Base-by-base conservation (phyloP, 371 early-diverging fungal species). In the Mortierella sp. region DNA sequence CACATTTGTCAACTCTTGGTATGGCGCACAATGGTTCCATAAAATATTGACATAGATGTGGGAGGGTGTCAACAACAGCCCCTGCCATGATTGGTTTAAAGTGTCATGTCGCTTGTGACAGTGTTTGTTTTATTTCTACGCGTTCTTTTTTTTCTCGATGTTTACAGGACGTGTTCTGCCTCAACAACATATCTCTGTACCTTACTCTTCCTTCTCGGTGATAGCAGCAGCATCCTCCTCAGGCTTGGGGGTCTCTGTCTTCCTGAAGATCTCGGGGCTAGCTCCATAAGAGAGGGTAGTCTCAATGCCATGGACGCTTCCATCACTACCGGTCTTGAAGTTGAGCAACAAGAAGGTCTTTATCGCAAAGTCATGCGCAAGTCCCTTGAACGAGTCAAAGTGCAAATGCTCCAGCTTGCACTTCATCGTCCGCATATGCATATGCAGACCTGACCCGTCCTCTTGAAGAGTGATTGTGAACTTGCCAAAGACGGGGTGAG, bases 391-490 rank as follows among this genome's bases (percentile, higher is more conserved):
- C 14, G 73, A 43, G 10, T 73, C 73, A 37, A 26, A 77, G 34
- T 77, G 78, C 26, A 69, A 72, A 24, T 77, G 73, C 21, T 46
- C 43, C 31, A 77, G 28, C 28, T 26, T 24, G 21, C 11, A 11
- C 55, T 40, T 5, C 24, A 64, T 9, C 9, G n/a, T 10, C n/a
- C 46, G 11, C 16, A 72, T 31, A 0, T 50, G n/a, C 21, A 40
- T 48, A 14, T 31, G 21, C 43, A 51, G 34, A 24, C 75, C 61
- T 16, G 54, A 54, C 6, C 31, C 28, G 4, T 21, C 67, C 44
- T 51, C n/a, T 37, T 71, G 72, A 19, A 77, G 21, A 9, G 51
- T 11, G 19, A 77, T 37, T 5, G 50, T 19, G n/a, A 67, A 5
- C 24, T 26, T 31, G 11, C 64, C 72, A 11, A 5, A n/a, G 1